Conservation (phyloP, 2,329 filamentous ascomycete species). For the Corniculantispora saksenae region DNA sequence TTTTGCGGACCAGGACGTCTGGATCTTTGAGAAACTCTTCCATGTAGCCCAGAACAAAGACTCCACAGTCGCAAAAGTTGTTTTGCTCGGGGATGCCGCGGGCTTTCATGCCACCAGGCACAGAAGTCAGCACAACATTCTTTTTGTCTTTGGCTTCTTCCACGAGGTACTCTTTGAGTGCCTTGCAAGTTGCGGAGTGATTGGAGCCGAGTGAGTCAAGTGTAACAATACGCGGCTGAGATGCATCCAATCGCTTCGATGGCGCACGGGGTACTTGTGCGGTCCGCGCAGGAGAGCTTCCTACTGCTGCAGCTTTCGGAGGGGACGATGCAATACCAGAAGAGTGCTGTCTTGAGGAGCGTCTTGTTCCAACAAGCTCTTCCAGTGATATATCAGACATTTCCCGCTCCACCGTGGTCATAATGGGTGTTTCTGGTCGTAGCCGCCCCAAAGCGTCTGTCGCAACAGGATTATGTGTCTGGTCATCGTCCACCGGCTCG, state of each 20-base stretch:
- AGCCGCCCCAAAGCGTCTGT: slow-evolving; percentile 18
- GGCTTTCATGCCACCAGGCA: slow-evolving; percentile 61
- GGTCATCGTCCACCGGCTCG: slow-evolving; percentile 19
- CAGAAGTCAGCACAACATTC: slow-evolving; percentile 40
- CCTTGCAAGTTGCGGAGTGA: slow-evolving; percentile 64
- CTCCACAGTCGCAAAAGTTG: slow-evolving; percentile 87
- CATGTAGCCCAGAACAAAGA: slow-evolving; percentile 83
- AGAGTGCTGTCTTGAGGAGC: slow-evolving; percentile 7
- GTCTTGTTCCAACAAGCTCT: slow-evolving; percentile 16
- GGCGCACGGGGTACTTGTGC: slow-evolving; percentile 19
- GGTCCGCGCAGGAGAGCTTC: neutral
- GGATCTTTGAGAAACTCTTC: slow-evolving; percentile 79
- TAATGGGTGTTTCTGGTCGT: slow-evolving; percentile 17
- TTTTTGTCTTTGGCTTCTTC: slow-evolving; percentile 70
- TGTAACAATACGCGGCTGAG: slow-evolving; percentile 73
- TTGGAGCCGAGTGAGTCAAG: slow-evolving; percentile 77
- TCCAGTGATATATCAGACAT: slow-evolving; percentile 29
- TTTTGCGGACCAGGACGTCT: slow-evolving; percentile 64
- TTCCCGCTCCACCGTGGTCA: slow-evolving; percentile 24
- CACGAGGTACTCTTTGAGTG: slow-evolving; percentile 74
- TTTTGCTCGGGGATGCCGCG: slow-evolving; percentile 75
- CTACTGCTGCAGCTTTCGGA: neutral
- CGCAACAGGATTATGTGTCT: slow-evolving; percentile 19
- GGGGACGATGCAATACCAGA: neutral
- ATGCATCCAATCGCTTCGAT: slow-evolving; percentile 38